Evolutionary conservation across 2,329 filamentous ascomycete genomes (phyloP).

Genomic region (Aureobasidium subglaciale): DNA sequence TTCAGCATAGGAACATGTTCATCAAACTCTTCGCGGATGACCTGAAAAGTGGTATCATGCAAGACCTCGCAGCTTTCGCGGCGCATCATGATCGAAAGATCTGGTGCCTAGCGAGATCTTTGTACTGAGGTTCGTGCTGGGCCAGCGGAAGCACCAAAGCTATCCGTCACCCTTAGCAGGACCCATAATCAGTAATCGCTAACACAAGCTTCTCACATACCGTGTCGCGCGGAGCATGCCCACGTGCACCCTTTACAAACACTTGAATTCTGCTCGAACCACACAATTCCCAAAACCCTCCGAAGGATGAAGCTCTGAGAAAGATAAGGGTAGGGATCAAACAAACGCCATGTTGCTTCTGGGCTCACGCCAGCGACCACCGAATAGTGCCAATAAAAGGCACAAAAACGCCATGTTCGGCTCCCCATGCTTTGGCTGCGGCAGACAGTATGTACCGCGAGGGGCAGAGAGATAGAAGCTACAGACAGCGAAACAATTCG

Average conservation of each 20-base stretch:
- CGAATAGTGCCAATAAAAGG: background rate
- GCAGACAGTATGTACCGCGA: too few species aligned
- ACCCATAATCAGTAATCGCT: background rate
- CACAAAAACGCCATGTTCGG: background rate
- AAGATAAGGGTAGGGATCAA: background rate
- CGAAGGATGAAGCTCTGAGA: background rate
- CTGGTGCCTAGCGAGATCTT: slow-evolving; percentile 1
- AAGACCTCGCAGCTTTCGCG: background rate
- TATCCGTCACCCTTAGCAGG: background rate
- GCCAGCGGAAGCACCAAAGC: background rate
- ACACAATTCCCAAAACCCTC: too few species aligned
- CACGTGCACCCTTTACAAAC: background rate
- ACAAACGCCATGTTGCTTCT: background rate
- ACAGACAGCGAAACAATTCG: too few species aligned
- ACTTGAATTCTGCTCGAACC: background rate
- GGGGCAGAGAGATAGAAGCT: too few species aligned
- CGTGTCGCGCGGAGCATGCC: background rate
- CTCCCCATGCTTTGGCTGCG: background rate
- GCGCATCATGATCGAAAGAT: background rate
- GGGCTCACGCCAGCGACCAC: background rate
- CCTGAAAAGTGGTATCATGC: background rate
- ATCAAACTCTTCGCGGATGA: background rate
- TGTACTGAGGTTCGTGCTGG: slow-evolving; percentile 9
- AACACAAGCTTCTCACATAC: background rate
- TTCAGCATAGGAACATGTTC: background rate